phyloP scores from a whole-genome alignment of 768 basidiomycete genomes.

The Boletus bicolor region DNA sequence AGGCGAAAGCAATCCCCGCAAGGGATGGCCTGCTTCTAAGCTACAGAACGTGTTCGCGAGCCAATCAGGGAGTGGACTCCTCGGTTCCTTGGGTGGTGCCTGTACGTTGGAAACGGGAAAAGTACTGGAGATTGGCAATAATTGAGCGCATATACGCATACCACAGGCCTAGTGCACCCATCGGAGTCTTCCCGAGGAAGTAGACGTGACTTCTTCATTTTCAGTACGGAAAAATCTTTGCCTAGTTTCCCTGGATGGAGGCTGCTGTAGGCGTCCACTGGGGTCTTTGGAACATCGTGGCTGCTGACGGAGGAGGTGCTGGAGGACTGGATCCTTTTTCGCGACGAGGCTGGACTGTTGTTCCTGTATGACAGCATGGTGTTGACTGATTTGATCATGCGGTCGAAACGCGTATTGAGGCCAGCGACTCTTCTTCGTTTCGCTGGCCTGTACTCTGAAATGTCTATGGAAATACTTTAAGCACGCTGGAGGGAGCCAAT shows the following conservation, averaged over 20 bases:
- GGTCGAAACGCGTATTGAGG: conserved; percentile 60
- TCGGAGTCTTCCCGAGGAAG: conserved; percentile 6
- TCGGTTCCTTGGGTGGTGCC: conserved; percentile 21
- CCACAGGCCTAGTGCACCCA: conserved; percentile 12
- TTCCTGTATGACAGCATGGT: conserved; percentile 28
- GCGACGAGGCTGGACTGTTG: conserved; percentile 20
- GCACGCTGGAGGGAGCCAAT: neutral
- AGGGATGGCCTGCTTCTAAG: conserved; percentile 36
- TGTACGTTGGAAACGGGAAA: conserved; percentile 12
- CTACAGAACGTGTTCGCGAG: conserved; percentile 49
- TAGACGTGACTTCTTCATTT: conserved; percentile 29
- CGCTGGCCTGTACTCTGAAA: conserved; percentile 10
- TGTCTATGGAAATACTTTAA: conserved; percentile 7
- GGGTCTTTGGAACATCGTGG: conserved; percentile 40
- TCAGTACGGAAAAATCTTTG: conserved; percentile 42
- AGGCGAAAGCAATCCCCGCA: conserved; percentile 31
- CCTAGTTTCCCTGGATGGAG: conserved; percentile 36
- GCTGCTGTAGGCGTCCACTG: conserved; percentile 38
- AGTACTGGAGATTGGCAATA: conserved; percentile 10
- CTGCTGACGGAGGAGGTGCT: conserved; percentile 46
- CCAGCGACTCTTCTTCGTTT: conserved; percentile 51
- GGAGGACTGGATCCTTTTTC: conserved; percentile 37
- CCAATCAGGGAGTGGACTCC: conserved; percentile 50
- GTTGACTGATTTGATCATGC: conserved; percentile 62
- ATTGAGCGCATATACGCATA: conserved; percentile 31